Percentiles rank a stretch among this genome's conserved stretches.
phyloP scores from a whole-genome alignment of 2,329 filamentous ascomycete species.

The Ceratocystis destructans region DNA sequence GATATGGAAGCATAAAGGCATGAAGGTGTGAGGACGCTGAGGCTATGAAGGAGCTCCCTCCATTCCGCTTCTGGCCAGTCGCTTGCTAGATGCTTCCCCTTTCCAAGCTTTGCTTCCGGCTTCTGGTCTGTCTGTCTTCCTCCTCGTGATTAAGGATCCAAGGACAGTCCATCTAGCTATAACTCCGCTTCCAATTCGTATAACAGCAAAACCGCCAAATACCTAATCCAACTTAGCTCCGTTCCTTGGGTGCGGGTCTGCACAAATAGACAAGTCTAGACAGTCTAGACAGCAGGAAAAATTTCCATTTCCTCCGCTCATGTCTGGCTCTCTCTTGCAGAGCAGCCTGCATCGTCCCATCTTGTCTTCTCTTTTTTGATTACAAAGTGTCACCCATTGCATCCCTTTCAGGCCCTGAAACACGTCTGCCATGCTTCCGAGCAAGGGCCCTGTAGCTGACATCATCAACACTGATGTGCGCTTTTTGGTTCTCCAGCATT shows the following conservation, averaged over 20 bases:
- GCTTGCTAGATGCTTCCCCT: neutral
- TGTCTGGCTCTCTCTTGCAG: neutral
- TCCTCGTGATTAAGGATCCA: neutral
- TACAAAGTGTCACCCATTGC: neutral
- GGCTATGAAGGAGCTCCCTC: too few species aligned
- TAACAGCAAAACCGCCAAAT: neutral
- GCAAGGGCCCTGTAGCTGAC: slow-evolving; percentile 2
- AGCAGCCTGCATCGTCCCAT: neutral
- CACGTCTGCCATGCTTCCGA: slow-evolving; percentile 1
- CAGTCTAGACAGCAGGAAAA: too few species aligned
- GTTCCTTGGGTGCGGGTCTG: neutral
- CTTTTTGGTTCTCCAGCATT: neutral
- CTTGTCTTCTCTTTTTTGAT: slow-evolving; percentile 1
- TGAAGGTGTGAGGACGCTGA: too few species aligned
- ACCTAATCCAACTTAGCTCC: too few species aligned
- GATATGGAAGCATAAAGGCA: too few species aligned
- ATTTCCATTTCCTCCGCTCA: neutral
- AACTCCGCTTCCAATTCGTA: neutral
- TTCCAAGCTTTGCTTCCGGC: neutral
- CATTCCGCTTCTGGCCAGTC: too few species aligned
- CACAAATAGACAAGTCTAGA: neutral
- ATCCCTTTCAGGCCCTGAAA: slow-evolving; percentile 6
- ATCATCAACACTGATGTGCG: neutral
- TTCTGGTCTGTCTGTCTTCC: neutral
- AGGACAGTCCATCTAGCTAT: neutral